Conservation (phyloP, 441 rosid species). For the Macaranga tanarius region DNA sequence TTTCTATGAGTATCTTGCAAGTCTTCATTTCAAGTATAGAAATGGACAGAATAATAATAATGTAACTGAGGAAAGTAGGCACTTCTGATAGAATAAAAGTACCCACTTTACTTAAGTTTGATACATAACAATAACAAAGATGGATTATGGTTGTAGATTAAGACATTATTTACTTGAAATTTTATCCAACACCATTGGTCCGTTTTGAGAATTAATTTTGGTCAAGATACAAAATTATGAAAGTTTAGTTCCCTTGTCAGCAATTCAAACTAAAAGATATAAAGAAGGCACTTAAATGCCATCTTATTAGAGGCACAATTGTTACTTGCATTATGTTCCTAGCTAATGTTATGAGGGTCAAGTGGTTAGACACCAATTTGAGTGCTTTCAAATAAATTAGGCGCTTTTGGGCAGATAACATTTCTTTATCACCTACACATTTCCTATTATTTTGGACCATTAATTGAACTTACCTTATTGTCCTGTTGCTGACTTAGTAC, state of each 20-base stretch:
- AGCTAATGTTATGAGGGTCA: too few species aligned
- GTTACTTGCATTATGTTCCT: too few species aligned
- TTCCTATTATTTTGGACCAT: too few species aligned
- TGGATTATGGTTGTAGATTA: too few species aligned
- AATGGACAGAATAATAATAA: neutral
- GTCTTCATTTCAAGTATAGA: neutral
- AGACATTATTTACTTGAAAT: too few species aligned
- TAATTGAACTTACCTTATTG: too few species aligned
- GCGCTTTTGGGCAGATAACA: too few species aligned
- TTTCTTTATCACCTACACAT: too few species aligned
- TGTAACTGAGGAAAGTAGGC: neutral
- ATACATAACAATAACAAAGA: neutral
- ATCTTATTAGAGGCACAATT: too few species aligned
- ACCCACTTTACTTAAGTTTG: neutral
- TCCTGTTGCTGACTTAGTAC: too few species aligned
- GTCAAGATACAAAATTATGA: neutral
- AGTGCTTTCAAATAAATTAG: neutral
- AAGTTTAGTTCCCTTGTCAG: neutral
- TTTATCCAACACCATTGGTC: neutral
- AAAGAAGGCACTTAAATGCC: too few species aligned
- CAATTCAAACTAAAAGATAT: neutral
- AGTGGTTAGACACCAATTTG: neutral
- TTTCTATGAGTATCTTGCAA: neutral
- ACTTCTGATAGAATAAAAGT: neutral
- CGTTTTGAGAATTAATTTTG: neutral